Evolutionary conservation across 208 protist species (phyloP).

Genomic region (Acanthamoeba triangularis): DNA sequence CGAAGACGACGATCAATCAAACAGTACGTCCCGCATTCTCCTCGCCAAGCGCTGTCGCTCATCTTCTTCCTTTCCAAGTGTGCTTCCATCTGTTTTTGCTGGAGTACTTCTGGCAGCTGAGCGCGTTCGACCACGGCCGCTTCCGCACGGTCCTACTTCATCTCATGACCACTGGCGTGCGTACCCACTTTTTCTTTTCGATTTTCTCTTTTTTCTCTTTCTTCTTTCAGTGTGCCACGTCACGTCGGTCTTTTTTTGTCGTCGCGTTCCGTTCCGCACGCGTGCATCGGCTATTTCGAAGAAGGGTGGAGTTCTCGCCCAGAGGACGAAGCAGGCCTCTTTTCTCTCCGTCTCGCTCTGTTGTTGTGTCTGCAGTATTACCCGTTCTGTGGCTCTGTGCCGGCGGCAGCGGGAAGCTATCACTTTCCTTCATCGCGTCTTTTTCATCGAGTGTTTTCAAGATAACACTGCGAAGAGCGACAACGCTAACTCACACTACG

Average conservation of each 20-base stretch:
- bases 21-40: background rate
- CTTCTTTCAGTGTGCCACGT: background rate
- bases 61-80: background rate
- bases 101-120: constrained; percentile 46
- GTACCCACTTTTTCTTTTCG: background rate
- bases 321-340: background rate
- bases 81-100: constrained; percentile 37
- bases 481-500: background rate
- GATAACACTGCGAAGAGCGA: background rate
- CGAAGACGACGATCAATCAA: background rate
- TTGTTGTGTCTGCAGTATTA: background rate
- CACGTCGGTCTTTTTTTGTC: background rate
- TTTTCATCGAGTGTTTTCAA: background rate
- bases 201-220: background rate
- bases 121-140: constrained; percentile 13
- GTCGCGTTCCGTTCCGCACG: background rate
- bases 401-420: no score
- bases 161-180: constrained; percentile 14
- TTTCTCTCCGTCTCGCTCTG: background rate
- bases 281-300: background rate
- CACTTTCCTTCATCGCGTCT: no score
- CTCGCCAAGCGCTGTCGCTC: background rate
- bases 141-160: constrained; percentile 10
- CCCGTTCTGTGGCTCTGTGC: background rate
- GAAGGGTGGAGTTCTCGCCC: background rate